A percentile compares a stretch with the other conserved stretches of the same genome.
Evolutionary conservation across 2,329 filamentous ascomycete species (phyloP).

Genomic region (Aureobasidium sp.): DNA sequence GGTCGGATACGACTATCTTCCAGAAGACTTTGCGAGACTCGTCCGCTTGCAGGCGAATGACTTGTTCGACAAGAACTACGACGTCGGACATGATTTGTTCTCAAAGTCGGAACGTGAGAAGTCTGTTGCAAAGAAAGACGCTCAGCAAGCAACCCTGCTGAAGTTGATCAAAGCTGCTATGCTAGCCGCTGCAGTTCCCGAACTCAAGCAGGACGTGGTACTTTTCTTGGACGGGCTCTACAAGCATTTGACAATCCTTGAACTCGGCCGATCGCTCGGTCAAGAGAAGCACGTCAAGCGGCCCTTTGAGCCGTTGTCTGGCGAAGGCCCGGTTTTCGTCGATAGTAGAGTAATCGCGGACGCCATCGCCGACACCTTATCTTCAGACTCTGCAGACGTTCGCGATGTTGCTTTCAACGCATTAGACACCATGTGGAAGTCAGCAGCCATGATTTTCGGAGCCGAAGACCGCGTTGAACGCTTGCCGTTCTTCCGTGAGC

Average conservation of each 20-base stretch:
- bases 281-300: slow-evolving; percentile 67
- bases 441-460: slow-evolving; percentile 71
- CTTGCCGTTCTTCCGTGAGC: slow-evolving; percentile 74
- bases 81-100: slow-evolving; percentile 61
- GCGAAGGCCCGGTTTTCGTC: slow-evolving; percentile 78
- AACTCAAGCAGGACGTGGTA: slow-evolving; percentile 68
- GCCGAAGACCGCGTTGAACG: slow-evolving; percentile 60
- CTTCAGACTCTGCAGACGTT: slow-evolving; percentile 72
- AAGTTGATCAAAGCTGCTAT: slow-evolving; percentile 84
- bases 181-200: slow-evolving; percentile 71
- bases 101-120: slow-evolving; percentile 68
- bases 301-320: slow-evolving; percentile 73
- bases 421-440: slow-evolving; percentile 68
- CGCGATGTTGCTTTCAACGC: slow-evolving; percentile 74
- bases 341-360: slow-evolving; percentile 83
- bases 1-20: slow-evolving; percentile 77
- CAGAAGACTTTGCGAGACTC: slow-evolving; percentile 77
- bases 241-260: slow-evolving; percentile 81
- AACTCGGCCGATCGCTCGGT: slow-evolving; percentile 77
- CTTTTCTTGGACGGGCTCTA: slow-evolving; percentile 71
- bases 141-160: slow-evolving; percentile 73
- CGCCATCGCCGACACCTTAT: slow-evolving; percentile 79
- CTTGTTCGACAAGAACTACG: slow-evolving; percentile 61
- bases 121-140: slow-evolving; percentile 78
- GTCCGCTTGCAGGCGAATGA: slow-evolving; percentile 87